These are phyloP conservation scores for Musa schizocarpa DNA, from an alignment of 176 grass and related monocot genomes.

Conservation along the genomic window DNA sequence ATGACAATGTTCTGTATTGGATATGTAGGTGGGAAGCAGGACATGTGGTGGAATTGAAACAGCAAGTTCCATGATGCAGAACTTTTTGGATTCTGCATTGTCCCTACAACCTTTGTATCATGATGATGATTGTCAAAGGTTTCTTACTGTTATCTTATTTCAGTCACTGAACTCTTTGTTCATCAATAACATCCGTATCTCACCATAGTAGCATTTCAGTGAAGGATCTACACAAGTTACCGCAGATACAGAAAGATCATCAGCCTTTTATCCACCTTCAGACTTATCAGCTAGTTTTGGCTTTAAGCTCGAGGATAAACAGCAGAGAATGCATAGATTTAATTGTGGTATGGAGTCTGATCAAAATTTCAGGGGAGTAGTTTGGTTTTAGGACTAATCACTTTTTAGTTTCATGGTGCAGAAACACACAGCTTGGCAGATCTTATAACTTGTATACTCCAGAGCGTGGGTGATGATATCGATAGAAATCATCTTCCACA, in stretches of 20 bases:
- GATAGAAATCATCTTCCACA: slow-evolving; percentile 80
- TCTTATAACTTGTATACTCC: slow-evolving; percentile 76
- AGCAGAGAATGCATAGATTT: slow-evolving; percentile 92
- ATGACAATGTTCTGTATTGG: neutral
- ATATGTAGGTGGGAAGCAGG: slow-evolving; percentile 53
- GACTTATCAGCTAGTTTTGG: slow-evolving; percentile 67
- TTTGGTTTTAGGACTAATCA: neutral
- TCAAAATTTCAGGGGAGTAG: neutral
- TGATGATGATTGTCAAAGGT: slow-evolving; percentile 78
- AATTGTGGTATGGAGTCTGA: slow-evolving; percentile 61
- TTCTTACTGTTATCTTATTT: slow-evolving; percentile 9
- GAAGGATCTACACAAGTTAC: slow-evolving; percentile 77
- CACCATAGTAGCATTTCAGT: slow-evolving; percentile 29
- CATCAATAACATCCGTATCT: slow-evolving; percentile 13
- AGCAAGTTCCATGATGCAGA: slow-evolving; percentile 81
- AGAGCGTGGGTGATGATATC: slow-evolving; percentile 71
- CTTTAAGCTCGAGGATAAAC: slow-evolving; percentile 94
- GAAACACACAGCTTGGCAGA: slow-evolving; percentile 72
- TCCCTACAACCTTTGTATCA: slow-evolving; percentile 79
- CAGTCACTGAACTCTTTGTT: neutral
- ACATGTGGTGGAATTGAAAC: slow-evolving; percentile 38
- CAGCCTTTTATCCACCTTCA: slow-evolving; percentile 59
- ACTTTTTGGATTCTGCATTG: slow-evolving; percentile 97
- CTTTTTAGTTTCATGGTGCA: slow-evolving; percentile 13
- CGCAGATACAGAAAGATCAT: slow-evolving; percentile 48